Evolutionary conservation across 2,329 filamentous ascomycete species (phyloP).

Genomic region (Samsoniella hepiali): DNA sequence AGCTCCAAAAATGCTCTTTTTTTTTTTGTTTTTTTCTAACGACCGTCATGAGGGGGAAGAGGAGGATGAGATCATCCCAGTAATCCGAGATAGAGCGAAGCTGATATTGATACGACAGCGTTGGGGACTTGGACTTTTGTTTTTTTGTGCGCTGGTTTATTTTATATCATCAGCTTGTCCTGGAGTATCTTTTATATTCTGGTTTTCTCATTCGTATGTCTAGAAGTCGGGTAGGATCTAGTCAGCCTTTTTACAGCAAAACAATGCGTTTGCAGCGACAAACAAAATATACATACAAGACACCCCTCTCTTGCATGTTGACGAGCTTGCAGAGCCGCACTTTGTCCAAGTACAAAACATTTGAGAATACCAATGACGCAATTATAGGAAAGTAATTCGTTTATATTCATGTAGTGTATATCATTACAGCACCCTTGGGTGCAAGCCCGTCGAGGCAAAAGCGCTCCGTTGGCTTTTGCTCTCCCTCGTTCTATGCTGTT

Average conservation of each 20-base stretch:
- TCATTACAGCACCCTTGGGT: constrained; percentile 13
- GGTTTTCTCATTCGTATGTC: neutral
- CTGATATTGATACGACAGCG: constrained; percentile 6
- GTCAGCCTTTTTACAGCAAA: neutral
- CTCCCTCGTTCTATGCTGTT: neutral
- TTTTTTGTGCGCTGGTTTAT: neutral
- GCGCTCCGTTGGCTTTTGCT: constrained; percentile 1
- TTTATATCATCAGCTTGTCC: neutral
- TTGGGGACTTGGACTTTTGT: neutral
- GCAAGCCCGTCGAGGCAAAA: constrained; percentile 5
- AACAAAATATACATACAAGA: neutral
- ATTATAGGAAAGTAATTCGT: neutral
- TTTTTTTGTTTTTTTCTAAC: constrained; percentile 7
- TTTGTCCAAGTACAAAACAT: neutral
- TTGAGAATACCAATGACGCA: neutral
- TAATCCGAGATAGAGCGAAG: constrained; percentile 1
- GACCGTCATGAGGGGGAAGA: constrained; percentile 6
- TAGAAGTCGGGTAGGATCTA: neutral
- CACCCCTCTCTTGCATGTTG: neutral
- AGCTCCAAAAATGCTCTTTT: neutral
- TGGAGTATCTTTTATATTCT: neutral
- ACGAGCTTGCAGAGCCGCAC: neutral
- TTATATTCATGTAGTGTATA: constrained; percentile 14
- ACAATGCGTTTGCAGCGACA: neutral
- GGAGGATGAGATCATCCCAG: neutral